These are phyloP conservation scores for Colletotrichum higginsianum DNA, from an alignment of 2,329 filamentous ascomycete species.

Conservation along the genomic window DNA sequence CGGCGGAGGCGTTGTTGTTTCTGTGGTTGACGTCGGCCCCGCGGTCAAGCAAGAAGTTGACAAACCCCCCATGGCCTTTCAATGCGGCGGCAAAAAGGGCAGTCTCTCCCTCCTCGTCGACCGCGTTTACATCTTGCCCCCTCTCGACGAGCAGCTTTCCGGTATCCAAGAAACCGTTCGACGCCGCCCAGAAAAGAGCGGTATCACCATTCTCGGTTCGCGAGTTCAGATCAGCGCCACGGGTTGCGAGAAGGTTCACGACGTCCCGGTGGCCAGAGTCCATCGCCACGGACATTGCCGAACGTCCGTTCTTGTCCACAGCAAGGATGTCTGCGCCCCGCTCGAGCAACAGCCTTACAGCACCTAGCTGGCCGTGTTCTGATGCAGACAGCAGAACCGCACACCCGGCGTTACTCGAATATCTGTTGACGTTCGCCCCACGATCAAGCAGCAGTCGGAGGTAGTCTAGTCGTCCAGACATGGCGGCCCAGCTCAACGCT, in stretches of 20 bases:
- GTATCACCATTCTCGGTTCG: neutral
- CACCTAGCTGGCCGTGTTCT: neutral
- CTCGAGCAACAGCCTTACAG: neutral
- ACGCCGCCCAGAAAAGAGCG: neutral
- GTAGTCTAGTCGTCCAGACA: neutral
- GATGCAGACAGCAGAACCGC: neutral
- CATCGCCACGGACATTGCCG: neutral
- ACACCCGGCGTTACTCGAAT: neutral
- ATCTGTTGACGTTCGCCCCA: neutral
- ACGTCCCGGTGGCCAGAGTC: neutral
- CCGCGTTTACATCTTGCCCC: neutral
- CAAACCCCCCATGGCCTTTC: neutral
- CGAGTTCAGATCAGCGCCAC: neutral
- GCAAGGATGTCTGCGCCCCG: neutral
- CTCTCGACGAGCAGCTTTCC: neutral
- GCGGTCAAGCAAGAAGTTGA: neutral
- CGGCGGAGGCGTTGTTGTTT: neutral
- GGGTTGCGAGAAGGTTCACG: neutral
- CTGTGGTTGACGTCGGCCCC: neutral
- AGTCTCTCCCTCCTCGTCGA: neutral
- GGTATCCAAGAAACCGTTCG: neutral
- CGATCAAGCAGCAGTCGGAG: neutral
- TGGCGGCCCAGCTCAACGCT: neutral
- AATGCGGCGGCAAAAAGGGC: neutral
- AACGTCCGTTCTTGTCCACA: neutral